Evolutionary conservation across 1,139 yeast genomes (phyloP).

Genomic region (Hemisphaericaspora subhashii): DNA sequence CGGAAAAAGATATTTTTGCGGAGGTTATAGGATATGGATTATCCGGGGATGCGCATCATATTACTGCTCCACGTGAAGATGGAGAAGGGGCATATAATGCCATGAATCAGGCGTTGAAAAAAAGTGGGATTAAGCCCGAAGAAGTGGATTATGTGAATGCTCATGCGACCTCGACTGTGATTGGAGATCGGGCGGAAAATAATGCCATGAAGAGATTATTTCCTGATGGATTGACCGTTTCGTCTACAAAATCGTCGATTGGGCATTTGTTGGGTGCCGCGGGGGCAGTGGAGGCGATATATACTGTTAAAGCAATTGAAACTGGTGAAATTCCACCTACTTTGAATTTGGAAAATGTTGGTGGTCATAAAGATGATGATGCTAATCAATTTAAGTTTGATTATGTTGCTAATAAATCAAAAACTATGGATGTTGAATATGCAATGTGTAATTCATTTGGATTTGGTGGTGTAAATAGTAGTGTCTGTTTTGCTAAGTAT

Average conservation of each 20-base stretch:
- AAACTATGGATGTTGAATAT: constrained; percentile 40
- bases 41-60: constrained; percentile 90
- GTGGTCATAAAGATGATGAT: constrained; percentile 44
- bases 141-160: constrained; percentile 83
- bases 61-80: constrained; percentile 82
- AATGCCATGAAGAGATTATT: constrained; percentile 65
- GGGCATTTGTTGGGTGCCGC: constrained; percentile 97
- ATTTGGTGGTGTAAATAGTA: constrained; percentile 94
- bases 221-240: constrained; percentile 43
- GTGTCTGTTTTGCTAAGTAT: constrained; percentile 33
- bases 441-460: constrained; percentile 93
- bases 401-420: constrained; percentile 56
- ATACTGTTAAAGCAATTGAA: constrained; percentile 67
- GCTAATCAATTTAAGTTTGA: constrained; percentile 51
- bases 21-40: constrained; percentile 87
- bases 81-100: constrained; percentile 87
- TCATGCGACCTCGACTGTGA: constrained; percentile 89
- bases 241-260: constrained; percentile 87
- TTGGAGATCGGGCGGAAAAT: constrained; percentile 91
- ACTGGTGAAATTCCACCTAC: constrained; percentile 74
- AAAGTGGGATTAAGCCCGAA: constrained; percentile 40
- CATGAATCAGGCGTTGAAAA: constrained; percentile 71
- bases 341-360: constrained; percentile 59
- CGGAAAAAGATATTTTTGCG: constrained; percentile 61
- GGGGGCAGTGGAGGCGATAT: constrained; percentile 89